Evolutionary conservation across 768 basidiomycete species (phyloP).

Genomic region (Psilocybe azurescens): DNA sequence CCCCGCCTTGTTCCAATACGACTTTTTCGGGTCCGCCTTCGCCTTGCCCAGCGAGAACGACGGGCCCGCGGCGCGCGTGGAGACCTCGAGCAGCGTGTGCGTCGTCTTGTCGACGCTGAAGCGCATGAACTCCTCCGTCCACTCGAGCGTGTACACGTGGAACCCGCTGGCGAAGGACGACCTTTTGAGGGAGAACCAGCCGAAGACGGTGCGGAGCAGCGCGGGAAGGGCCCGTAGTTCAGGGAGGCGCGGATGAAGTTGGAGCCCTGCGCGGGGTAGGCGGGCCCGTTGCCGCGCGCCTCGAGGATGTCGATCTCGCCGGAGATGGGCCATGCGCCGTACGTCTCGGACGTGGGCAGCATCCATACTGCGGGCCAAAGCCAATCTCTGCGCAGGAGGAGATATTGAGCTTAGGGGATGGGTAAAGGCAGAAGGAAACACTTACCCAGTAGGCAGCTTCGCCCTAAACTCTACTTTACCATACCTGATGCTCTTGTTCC

Average conservation of each 20-base stretch:
- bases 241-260: slow-evolving; percentile 66
- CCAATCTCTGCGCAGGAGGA: slow-evolving; percentile 50
- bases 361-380: slow-evolving; percentile 82
- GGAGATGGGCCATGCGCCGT: slow-evolving; percentile 67
- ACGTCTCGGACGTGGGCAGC: slow-evolving; percentile 66
- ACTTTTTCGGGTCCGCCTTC: slow-evolving; percentile 34
- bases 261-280: slow-evolving; percentile 60
- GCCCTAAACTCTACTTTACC: slow-evolving; percentile 69
- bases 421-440: slow-evolving; percentile 45
- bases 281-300: slow-evolving; percentile 61
- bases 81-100: slow-evolving; percentile 62
- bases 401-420: not conserved
- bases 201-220: slow-evolving; percentile 58
- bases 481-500: slow-evolving; percentile 59
- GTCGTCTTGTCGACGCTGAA: slow-evolving; percentile 80
- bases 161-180: slow-evolving; percentile 30
- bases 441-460: slow-evolving; percentile 59
- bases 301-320: slow-evolving; percentile 66
- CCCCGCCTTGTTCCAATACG: slow-evolving; percentile 71
- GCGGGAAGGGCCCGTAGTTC: slow-evolving; percentile 67
- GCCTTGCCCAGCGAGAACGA: slow-evolving; percentile 23
- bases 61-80: slow-evolving; percentile 39
- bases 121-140: slow-evolving; percentile 61
- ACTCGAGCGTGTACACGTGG: slow-evolving; percentile 25
- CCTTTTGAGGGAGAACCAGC: slow-evolving; percentile 42